Percentiles rank a stretch among this genome's conserved stretches.
These are phyloP conservation scores for Canna indica DNA, from an alignment of 176 grass and related monocot species.

Conservation along the genomic window DNA sequence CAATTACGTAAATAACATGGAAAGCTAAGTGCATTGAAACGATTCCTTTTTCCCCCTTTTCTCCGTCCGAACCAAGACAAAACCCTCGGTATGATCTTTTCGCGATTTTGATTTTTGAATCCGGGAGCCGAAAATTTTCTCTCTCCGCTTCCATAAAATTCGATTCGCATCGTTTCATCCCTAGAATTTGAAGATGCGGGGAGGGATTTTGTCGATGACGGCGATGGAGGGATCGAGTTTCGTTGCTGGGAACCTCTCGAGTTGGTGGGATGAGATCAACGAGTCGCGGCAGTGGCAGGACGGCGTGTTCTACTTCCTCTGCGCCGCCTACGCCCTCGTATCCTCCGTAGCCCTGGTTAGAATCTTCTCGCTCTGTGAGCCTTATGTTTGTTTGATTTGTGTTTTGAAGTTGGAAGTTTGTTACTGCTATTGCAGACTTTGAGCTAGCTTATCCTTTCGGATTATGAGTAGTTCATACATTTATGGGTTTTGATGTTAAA, in stretches of 20 bases:
- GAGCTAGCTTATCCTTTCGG: neutral
- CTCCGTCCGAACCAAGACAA: too few species aligned
- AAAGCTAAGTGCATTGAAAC: too few species aligned
- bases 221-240: conserved; percentile 3
- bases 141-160: too few species aligned
- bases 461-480: neutral
- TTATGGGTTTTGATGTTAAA: neutral
- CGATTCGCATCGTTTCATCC: too few species aligned
- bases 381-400: neutral
- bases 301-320: conserved; percentile 63
- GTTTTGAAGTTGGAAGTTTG: conserved; percentile 8
- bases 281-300: conserved; percentile 62
- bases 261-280: conserved; percentile 71
- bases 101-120: too few species aligned
- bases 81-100: too few species aligned
- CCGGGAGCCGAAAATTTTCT: too few species aligned
- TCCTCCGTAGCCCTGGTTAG: conserved; percentile 64
- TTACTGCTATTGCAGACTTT: neutral
- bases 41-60: too few species aligned
- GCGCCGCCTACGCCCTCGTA: conserved; percentile 62
- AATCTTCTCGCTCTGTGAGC: neutral
- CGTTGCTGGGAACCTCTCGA: conserved; percentile 14
- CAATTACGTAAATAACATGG: too few species aligned
- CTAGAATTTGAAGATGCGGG: neutral
- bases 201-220: neutral